Percentiles rank a stretch among this genome's conserved stretches.
phyloP scores from a whole-genome alignment of 345 rosid genomes.

The Punica granatum region DNA sequence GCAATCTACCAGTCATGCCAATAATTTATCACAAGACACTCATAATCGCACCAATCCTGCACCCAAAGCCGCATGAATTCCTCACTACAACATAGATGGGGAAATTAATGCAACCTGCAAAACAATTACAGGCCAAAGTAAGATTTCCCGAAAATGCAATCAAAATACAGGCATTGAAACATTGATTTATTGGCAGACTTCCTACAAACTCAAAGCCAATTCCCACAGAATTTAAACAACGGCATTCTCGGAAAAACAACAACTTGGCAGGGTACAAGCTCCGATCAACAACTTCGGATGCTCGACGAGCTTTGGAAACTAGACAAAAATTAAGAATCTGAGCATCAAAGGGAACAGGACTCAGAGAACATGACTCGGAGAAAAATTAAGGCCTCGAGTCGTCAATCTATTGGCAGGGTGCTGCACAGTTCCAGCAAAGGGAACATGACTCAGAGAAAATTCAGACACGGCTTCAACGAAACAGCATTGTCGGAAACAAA shows the following conservation, averaged over 20 bases:
- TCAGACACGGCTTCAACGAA: not conserved
- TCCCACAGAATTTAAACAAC: too few species aligned
- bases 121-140: not conserved
- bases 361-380: too few species aligned
- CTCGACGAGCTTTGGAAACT: not conserved
- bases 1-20: not conserved
- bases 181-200: too few species aligned
- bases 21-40: not conserved
- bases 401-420: not conserved
- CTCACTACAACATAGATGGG: slow-evolving; percentile 12
- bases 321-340: too few species aligned
- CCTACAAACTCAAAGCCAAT: too few species aligned
- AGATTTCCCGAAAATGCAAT: not conserved
- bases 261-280: too few species aligned
- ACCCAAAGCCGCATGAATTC: slow-evolving; percentile 24
- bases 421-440: too few species aligned
- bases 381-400: too few species aligned
- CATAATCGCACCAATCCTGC: not conserved
- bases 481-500: not conserved
- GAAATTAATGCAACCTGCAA: slow-evolving; percentile 37
- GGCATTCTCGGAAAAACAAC: too few species aligned
- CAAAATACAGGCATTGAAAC: not conserved
- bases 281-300: too few species aligned
- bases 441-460: too few species aligned
- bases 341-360: too few species aligned